Base-by-base conservation (phyloP, 345 rosid genomes). In the Turritis glabra region DNA sequence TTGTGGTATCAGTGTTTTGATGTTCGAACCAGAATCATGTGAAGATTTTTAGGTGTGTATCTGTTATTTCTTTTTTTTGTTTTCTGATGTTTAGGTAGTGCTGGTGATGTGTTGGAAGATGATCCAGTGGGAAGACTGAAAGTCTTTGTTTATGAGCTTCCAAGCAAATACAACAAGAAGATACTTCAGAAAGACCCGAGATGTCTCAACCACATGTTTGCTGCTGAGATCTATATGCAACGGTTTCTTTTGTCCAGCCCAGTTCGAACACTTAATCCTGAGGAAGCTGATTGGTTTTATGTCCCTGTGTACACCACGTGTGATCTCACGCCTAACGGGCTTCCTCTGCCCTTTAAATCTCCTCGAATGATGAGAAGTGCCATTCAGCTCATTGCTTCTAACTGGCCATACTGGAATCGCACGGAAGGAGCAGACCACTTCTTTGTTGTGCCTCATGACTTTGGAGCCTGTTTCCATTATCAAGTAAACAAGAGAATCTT, bases 351-450 rank as follows among this genome's bases (percentile, higher is more conserved):
- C 10, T 92, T 92, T 71, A 95, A 95, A 75, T 92, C 98, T 17
- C 98, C 98, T 5, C 82, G 98, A 32, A 89, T 95, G 94, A 92
- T 92, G 98, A 88, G 99, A 81, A 95, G 99, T 73, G 99, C 96
- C 4, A 88, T 95, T 52, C 99, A 90, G 83, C 96, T 90, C 57
- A 88, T 95, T 79, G 88, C 99, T 73, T 84, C 97, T 5, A 92
- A 87, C 67, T 95, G 98, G 98, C 98, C 96, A 13, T 92, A 87
- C 48, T 95, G 99, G 99, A 95, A 95, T 64, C 85, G 97, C 26
- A 90, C 98, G 0, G 99, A 92, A 77, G 98, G 98, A 56, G 90
- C 97, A 15, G 94, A 95, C 79, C 99, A 95, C 80, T 95, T 95
- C 80, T 92, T 95, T 73, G 82, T 95, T 8, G 92, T 88, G 69